Evolutionary conservation across 2,329 filamentous ascomycete species (phyloP), one percentile per base, ranked within the genome.

Genomic region (Grosmannia penicillata): DNA sequence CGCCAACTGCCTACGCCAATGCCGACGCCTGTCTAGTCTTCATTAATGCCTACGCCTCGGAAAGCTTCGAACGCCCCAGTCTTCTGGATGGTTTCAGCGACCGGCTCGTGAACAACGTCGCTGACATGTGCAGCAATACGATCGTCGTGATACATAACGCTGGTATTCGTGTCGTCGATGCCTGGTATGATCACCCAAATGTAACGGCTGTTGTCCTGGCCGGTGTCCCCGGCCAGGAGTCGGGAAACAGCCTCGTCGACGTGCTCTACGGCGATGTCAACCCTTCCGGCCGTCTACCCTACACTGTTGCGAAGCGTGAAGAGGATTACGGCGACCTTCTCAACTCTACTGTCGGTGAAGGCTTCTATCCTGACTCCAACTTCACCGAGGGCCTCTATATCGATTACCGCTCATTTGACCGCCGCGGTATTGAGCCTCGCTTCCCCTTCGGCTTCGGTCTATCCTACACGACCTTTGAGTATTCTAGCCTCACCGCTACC

Each of bases 361-460:
- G 72, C 43, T 54, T 48, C 36, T 78, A 47, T 63, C 21, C 33
- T 14, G 21, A 86, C 29, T 61, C 84, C 43, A 81, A 76, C 50
- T 91, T 85, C 50, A 62, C 63, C 4, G 82, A 89, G 58, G 82
- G 82, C 8, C 65, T 79, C 33, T 82, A 84, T 55, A 83, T 91
- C 49, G 83, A 89, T 56, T 83, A 84, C 59, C 69, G 78, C 21
- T 67, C 73, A 43, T 82, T 89, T 36, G 80, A 87, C 54, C 63
- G 66, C 48, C 54, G 54, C 8, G 58, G 70, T 45, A 70, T 72
- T 37, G 70, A 69, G 6, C 80, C 81, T 0, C 70, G 79, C 43
- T 89, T 76, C 54, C 79, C 83, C 49, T 91, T 89, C 48, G 83
- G 83, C 6, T 82, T 70, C 48, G 84, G 84, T 39, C 63, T 91